A percentile compares a stretch with the other conserved stretches of the same genome.
Evolutionary conservation across 495 filamentous ascomycete genomes (phyloP).

Genomic region (Aspergillus saccharolyticus): DNA sequence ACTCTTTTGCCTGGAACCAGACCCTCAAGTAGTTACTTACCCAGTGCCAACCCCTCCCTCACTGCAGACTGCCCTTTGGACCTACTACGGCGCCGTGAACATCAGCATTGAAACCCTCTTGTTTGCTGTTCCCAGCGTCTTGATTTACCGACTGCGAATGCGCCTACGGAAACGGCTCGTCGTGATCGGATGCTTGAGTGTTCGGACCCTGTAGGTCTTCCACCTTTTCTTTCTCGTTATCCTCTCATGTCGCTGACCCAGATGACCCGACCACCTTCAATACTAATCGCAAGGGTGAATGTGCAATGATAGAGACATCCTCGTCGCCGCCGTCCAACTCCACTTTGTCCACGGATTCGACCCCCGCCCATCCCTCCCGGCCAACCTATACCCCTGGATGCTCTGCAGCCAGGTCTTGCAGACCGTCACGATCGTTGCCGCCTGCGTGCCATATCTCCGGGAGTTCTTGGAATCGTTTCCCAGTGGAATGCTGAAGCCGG

Average conservation of each 20-base stretch:
- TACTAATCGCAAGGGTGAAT: too few relatives aligned
- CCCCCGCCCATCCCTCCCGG: background rate
- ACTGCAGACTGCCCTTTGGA: background rate
- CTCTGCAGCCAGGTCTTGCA: slow-evolving; percentile 6
- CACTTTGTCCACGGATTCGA: background rate
- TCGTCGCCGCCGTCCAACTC: background rate
- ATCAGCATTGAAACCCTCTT: background rate
- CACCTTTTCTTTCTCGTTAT: background rate
- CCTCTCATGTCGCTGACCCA: background rate
- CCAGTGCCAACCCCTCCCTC: too few relatives aligned
- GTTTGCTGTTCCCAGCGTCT: background rate
- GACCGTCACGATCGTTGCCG: slow-evolving; percentile 1
- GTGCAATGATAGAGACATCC: background rate
- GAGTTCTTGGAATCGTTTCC: slow-evolving; percentile 5
- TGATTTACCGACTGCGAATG: background rate
- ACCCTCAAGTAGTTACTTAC: too few relatives aligned
- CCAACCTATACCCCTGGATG: slow-evolving; percentile 1
- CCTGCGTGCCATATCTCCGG: slow-evolving; percentile 5
- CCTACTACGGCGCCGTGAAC: background rate
- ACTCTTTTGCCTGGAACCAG: too few relatives aligned
- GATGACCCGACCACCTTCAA: background rate
- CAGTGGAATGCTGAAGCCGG: slow-evolving; percentile 2
- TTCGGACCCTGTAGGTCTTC: background rate
- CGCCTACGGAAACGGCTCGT: background rate
- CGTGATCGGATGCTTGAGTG: background rate